Conservation (phyloP, 345 rosid species). For the Lenwebbia sp. region DNA sequence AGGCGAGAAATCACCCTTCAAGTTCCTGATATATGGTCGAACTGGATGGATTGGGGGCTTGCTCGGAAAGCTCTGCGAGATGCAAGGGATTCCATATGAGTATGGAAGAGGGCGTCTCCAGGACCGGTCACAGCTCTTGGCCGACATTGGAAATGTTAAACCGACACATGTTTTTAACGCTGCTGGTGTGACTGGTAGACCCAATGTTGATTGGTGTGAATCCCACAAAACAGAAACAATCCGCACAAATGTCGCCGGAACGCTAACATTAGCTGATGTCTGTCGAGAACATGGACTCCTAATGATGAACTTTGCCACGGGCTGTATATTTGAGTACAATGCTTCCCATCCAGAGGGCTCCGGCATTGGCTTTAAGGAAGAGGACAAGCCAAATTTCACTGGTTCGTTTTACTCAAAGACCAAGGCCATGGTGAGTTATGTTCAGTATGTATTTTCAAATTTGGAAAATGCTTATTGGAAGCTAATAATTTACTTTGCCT, state of each 20-base stretch:
- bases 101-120: slow-evolving; percentile 85
- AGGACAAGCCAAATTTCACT: slow-evolving; percentile 63
- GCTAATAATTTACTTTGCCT: neutral
- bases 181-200: slow-evolving; percentile 91
- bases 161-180: slow-evolving; percentile 91
- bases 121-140: slow-evolving; percentile 56
- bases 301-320: slow-evolving; percentile 83
- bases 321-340: slow-evolving; percentile 88
- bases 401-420: slow-evolving; percentile 89
- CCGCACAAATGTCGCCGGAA: slow-evolving; percentile 81
- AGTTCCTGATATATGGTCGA: slow-evolving; percentile 81
- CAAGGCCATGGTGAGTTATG: slow-evolving; percentile 57
- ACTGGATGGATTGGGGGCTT: slow-evolving; percentile 95
- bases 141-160: slow-evolving; percentile 53
- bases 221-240: slow-evolving; percentile 84
- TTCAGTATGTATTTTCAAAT: neutral
- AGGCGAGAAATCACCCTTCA: slow-evolving; percentile 29
- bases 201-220: slow-evolving; percentile 97
- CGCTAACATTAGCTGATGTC: slow-evolving; percentile 72
- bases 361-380: slow-evolving; percentile 77
- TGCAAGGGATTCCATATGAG: slow-evolving; percentile 61
- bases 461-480: neutral
- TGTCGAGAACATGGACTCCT: slow-evolving; percentile 68
- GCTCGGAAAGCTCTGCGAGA: slow-evolving; percentile 68
- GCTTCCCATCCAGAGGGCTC: slow-evolving; percentile 72